A percentile compares a stretch with the other conserved stretches of the same genome.
These are phyloP conservation scores for Rubia balearica DNA, from an alignment of 305 asterid genomes.

Conservation along the genomic window DNA sequence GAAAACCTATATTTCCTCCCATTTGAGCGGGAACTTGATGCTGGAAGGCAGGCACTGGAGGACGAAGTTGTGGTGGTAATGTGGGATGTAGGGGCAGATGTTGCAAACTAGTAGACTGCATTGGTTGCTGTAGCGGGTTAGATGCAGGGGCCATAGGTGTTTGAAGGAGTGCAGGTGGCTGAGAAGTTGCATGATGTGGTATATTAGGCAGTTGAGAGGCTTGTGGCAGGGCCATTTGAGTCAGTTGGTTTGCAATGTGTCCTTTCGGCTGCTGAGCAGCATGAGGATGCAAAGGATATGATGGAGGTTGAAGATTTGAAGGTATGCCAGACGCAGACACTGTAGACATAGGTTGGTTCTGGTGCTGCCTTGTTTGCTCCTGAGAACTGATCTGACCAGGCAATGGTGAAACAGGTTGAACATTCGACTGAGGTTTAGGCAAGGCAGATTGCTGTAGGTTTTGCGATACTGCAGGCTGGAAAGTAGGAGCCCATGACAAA, in stretches of 20 bases:
- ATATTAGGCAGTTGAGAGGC: constrained; percentile 52
- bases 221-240: constrained; percentile 44
- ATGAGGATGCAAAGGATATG: constrained; percentile 51
- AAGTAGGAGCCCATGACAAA: constrained; percentile 40
- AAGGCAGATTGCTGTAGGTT: constrained; percentile 45
- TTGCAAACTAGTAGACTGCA: constrained; percentile 52
- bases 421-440: constrained; percentile 45
- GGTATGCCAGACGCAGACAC: constrained; percentile 40
- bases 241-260: constrained; percentile 41
- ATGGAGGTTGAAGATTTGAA: constrained; percentile 41
- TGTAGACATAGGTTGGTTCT: constrained; percentile 34
- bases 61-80: constrained; percentile 60
- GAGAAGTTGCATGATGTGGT: constrained; percentile 60
- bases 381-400: constrained; percentile 45
- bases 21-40: constrained; percentile 70
- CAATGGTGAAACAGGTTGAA: constrained; percentile 41
- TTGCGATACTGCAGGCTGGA: constrained; percentile 45
- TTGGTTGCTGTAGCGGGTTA: constrained; percentile 61
- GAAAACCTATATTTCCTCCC: constrained; percentile 64
- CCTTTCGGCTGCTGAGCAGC: constrained; percentile 49
- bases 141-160: constrained; percentile 47
- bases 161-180: constrained; percentile 53
- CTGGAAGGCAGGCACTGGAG: constrained; percentile 49
- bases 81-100: constrained; percentile 65
- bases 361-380: constrained; percentile 60